phyloP scores from a whole-genome alignment of 805 yeast genomes.

The Komagataella ulmi region DNA sequence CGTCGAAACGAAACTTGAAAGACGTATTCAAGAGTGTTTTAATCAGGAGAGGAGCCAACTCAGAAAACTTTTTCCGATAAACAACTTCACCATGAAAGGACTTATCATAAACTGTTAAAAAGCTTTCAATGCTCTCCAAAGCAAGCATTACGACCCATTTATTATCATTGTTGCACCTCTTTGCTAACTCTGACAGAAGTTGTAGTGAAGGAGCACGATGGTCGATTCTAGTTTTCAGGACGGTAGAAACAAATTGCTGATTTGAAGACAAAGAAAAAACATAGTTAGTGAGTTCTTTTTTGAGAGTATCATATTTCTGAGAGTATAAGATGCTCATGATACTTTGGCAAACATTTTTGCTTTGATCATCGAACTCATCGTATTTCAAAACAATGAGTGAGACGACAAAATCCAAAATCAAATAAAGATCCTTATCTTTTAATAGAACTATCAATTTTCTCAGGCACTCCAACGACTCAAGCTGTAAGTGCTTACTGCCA shows the following conservation, averaged over 20 bases:
- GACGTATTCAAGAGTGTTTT: conserved; percentile 43
- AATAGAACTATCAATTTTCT: conserved; percentile 43
- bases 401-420: conserved; percentile 60
- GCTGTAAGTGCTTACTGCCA: conserved; percentile 46
- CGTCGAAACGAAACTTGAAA: conserved; percentile 35
- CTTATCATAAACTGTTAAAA: conserved; percentile 34
- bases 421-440: conserved; percentile 40
- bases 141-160: conserved; percentile 64
- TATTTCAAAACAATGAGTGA: conserved; percentile 66
- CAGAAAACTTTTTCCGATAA: conserved; percentile 16
- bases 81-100: conserved; percentile 33
- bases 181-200: conserved; percentile 36
- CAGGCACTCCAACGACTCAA: conserved; percentile 58
- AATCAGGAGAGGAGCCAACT: conserved; percentile 29
- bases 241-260: conserved; percentile 16
- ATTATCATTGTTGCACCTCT: conserved; percentile 49
- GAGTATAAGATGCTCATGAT: conserved; percentile 26
- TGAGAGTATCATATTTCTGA: conserved; percentile 18
- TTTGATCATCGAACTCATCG: conserved; percentile 30
- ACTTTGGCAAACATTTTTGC: conserved; percentile 36
- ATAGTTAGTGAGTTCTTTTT: conserved; percentile 32
- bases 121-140: conserved; percentile 45
- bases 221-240: conserved; percentile 5
- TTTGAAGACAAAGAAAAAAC: conserved; percentile 38
- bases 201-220: conserved; percentile 6